A percentile compares a stretch with the other conserved stretches of the same genome.
These are phyloP conservation scores for Fraxinus quadrangulata DNA, from an alignment of 257 asterid species.

Conservation along the genomic window DNA sequence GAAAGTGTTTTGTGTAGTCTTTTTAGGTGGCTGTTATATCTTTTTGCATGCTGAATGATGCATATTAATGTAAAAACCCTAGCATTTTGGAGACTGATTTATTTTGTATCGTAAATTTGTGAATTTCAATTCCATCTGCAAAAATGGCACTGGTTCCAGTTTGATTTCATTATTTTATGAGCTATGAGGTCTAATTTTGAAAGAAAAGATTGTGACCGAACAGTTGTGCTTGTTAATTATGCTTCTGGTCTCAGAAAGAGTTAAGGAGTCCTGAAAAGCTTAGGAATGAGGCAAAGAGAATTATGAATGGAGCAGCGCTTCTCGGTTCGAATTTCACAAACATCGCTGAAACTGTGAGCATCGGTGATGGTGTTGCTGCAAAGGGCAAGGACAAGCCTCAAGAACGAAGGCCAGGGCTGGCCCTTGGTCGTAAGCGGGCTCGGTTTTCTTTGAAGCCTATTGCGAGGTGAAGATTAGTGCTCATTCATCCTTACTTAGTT, in stretches of 20 bases:
- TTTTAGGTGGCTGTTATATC: background rate
- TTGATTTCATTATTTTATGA: constrained; percentile 5
- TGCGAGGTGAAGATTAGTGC: constrained; percentile 44
- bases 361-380: constrained; percentile 37
- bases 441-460: constrained; percentile 58
- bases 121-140: constrained; percentile 7
- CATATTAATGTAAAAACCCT: background rate
- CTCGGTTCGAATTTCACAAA: constrained; percentile 41
- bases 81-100: constrained; percentile 1
- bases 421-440: constrained; percentile 64
- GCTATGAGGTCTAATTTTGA: constrained; percentile 11
- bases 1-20: constrained; percentile 12
- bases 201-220: background rate
- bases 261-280: constrained; percentile 59
- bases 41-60: background rate
- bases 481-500: background rate
- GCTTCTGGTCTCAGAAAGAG: constrained; percentile 35
- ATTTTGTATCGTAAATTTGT: constrained; percentile 4
- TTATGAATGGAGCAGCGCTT: constrained; percentile 61
- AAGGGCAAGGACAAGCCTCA: constrained; percentile 55
- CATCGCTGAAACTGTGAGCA: constrained; percentile 37
- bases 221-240: constrained; percentile 12
- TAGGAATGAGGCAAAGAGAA: constrained; percentile 66
- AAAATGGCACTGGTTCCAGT: constrained; percentile 1
- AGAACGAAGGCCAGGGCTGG: constrained; percentile 78